phyloP scores from a whole-genome alignment of 768 basidiomycete genomes.

The Omphalotus guepiniiformis region DNA sequence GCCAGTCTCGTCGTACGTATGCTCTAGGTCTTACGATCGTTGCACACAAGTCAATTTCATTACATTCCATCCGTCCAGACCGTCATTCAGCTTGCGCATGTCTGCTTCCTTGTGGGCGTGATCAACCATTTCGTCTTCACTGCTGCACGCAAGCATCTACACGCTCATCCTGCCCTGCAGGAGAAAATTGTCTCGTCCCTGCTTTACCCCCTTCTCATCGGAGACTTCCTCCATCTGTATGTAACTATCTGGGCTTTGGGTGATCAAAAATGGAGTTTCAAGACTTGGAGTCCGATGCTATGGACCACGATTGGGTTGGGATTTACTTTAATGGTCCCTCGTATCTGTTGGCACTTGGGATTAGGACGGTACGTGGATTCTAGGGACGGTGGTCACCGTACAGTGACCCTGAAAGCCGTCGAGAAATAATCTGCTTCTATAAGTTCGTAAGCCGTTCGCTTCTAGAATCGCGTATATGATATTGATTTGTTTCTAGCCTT shows the following conservation, averaged over 20 bases:
- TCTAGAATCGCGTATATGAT: too few relatives aligned
- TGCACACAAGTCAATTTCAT: background rate
- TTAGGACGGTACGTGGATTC: slow-evolving; percentile 68
- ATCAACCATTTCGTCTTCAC: slow-evolving; percentile 66
- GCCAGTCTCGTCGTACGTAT: slow-evolving; percentile 51
- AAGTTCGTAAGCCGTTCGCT: background rate
- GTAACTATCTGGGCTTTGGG: slow-evolving; percentile 75
- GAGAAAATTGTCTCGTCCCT: slow-evolving; percentile 66
- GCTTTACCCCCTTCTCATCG: slow-evolving; percentile 63
- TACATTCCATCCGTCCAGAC: slow-evolving; percentile 27
- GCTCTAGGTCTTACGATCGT: too few relatives aligned
- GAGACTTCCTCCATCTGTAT: slow-evolving; percentile 62
- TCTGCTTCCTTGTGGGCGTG: slow-evolving; percentile 69
- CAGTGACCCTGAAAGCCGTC: background rate
- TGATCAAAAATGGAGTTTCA: slow-evolving; percentile 59
- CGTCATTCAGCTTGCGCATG: slow-evolving; percentile 71
- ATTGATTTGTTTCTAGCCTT: too few relatives aligned
- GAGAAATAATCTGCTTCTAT: slow-evolving; percentile 5
- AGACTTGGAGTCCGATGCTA: slow-evolving; percentile 63
- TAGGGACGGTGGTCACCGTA: slow-evolving; percentile 41
- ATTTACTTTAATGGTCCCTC: slow-evolving; percentile 60
- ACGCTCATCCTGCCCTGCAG: slow-evolving; percentile 56
- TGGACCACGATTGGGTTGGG: slow-evolving; percentile 65
- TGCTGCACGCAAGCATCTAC: slow-evolving; percentile 56
- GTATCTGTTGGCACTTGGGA: slow-evolving; percentile 71